phyloP scores from a whole-genome alignment of 2,329 filamentous ascomycete species.

The Colletotrichum sansevieriae region DNA sequence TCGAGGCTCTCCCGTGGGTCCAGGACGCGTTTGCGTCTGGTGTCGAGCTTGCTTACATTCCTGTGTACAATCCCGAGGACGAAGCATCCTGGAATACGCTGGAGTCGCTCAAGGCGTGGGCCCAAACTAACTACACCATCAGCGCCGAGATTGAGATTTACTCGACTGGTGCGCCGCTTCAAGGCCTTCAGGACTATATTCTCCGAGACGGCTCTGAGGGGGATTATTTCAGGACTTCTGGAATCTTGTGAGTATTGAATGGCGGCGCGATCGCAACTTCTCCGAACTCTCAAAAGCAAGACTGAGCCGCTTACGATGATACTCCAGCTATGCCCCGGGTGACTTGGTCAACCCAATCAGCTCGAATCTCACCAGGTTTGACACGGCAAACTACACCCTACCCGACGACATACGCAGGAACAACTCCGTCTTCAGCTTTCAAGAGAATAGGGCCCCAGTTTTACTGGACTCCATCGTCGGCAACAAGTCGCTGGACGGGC shows the following conservation, averaged over 20 bases:
- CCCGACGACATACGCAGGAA: not conserved
- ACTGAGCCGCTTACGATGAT: not conserved
- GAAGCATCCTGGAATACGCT: conserved; percentile 16
- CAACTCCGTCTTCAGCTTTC: not conserved
- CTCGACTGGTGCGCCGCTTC: not conserved
- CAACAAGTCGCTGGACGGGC: conserved; percentile 14
- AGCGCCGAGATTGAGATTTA: not conserved
- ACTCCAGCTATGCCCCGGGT: not conserved
- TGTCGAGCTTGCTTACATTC: conserved; percentile 4
- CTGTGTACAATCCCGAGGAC: conserved; percentile 23
- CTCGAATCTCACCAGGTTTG: not conserved
- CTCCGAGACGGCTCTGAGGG: not conserved
- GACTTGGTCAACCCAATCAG: not conserved
- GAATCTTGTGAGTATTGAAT: not conserved
- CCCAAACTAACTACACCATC: not conserved
- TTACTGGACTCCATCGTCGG: conserved; percentile 15
- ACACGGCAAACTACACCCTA: not conserved
- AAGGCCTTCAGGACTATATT: not conserved
- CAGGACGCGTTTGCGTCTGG: conserved; percentile 19
- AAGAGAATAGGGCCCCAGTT: not conserved
- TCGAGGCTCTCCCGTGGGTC: conserved; percentile 8
- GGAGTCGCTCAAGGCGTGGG: conserved; percentile 1
- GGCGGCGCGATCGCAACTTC: not conserved
- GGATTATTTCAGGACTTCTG: not conserved
- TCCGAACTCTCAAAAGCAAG: not conserved